phyloP scores from a whole-genome alignment of 1,284 basidiomycete species.

The Moesziomyces sp. region DNA sequence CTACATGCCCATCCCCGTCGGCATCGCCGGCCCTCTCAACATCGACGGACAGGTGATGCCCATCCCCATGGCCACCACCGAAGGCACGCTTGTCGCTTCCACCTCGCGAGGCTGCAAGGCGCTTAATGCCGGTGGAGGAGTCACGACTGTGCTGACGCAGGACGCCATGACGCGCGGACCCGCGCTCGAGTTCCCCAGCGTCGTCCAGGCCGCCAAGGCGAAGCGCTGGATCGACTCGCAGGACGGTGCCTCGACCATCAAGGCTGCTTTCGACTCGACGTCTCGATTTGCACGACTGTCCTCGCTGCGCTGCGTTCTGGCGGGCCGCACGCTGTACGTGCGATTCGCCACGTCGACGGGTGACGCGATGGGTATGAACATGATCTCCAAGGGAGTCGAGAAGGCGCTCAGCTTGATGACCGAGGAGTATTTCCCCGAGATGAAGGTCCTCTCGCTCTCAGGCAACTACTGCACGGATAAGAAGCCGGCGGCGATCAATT shows the following conservation, averaged over 20 bases:
- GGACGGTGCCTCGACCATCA: conserved; percentile 81
- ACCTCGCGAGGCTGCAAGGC: conserved; percentile 98
- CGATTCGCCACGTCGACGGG: conserved; percentile 94
- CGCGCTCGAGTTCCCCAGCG: conserved; percentile 90
- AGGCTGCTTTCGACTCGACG: conserved; percentile 91
- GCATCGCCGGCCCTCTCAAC: conserved; percentile 93
- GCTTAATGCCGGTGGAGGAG: conserved; percentile 93
- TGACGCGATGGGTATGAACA: conserved; percentile 99
- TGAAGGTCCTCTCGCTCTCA: conserved; percentile 90
- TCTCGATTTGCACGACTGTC: conserved; percentile 66
- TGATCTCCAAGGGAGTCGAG: conserved; percentile 77
- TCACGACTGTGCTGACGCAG: conserved; percentile 89
- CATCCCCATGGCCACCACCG: conserved; percentile 99
- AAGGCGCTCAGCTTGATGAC: conserved; percentile 87
- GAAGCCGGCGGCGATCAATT: conserved; percentile 99
- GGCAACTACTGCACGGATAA: conserved; percentile 99
- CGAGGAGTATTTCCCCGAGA: conserved; percentile 83
- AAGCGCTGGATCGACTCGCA: conserved; percentile 89
- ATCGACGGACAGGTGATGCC: conserved; percentile 87
- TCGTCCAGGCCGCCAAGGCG: conserved; percentile 82
- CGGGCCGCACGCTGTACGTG: conserved; percentile 81
- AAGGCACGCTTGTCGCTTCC: conserved; percentile 96
- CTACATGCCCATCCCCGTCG: conserved; percentile 94
- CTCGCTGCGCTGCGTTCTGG: conserved; percentile 63
- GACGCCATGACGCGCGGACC: conserved; percentile 99